Conservation (phyloP, 1,284 basidiomycete species). For the Amylostereum chailletii region DNA sequence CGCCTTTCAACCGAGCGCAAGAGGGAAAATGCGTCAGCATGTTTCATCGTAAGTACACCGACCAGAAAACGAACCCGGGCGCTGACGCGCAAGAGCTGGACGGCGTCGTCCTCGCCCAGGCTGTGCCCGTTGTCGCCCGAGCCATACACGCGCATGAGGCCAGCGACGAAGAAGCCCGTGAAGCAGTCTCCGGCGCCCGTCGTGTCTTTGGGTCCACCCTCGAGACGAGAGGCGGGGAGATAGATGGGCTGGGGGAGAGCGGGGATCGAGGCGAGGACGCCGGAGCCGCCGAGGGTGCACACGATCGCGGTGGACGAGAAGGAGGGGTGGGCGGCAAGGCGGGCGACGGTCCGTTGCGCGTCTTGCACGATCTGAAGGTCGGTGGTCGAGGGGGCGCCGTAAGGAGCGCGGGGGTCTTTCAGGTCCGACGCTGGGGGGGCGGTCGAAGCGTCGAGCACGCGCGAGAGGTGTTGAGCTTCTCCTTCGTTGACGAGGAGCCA, state of each 20-base stretch:
- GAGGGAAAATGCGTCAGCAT: not conserved
- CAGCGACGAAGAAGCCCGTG: constrained; percentile 46
- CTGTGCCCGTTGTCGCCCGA: constrained; percentile 17
- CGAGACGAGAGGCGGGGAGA: constrained; percentile 35
- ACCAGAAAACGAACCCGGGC: constrained; percentile 26
- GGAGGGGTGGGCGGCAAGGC: constrained; percentile 7
- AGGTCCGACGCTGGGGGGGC: constrained; percentile 1
- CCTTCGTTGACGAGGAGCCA: constrained; percentile 50
- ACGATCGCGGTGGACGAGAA: constrained; percentile 29
- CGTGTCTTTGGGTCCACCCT: constrained; percentile 35
- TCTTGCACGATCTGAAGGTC: not conserved
- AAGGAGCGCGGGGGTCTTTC: constrained; percentile 1
- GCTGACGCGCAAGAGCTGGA: constrained; percentile 26
- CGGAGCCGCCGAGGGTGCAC: constrained; percentile 44
- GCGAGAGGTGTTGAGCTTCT: constrained; percentile 35
- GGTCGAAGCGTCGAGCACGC: constrained; percentile 7
- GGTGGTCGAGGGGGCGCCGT: not conserved
- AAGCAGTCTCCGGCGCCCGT: constrained; percentile 58
- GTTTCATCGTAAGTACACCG: constrained; percentile 1
- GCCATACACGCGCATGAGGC: constrained; percentile 31
- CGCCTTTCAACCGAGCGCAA: constrained; percentile 26
- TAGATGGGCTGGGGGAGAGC: constrained; percentile 22
- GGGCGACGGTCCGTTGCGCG: constrained; percentile 9
- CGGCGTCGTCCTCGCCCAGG: constrained; percentile 19
- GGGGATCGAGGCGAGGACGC: constrained; percentile 30